Conservation (phyloP, 768 basidiomycete species). For the Podaxis rugospora region DNA sequence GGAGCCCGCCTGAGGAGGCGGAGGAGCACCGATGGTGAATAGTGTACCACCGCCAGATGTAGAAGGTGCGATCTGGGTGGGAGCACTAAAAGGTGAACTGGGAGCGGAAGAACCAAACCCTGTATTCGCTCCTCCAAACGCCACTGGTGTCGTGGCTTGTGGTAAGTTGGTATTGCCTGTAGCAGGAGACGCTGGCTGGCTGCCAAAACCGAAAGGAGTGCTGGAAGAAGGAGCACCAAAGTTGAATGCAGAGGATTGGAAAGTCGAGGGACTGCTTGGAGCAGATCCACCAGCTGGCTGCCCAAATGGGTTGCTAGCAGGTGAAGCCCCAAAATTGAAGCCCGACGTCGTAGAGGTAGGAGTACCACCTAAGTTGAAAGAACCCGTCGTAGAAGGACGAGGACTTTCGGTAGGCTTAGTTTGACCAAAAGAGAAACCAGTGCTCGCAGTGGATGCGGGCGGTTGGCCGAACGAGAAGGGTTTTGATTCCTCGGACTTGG, state of each 20-base stretch:
- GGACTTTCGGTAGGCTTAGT: constrained; percentile 29
- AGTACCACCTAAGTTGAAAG: constrained; percentile 45
- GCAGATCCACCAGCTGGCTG: constrained; percentile 39
- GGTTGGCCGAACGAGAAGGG: constrained; percentile 44
- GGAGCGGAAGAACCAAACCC: constrained; percentile 35
- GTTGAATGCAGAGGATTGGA: constrained; percentile 42
- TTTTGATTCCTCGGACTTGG: constrained; percentile 41
- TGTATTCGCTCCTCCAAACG: constrained; percentile 33
- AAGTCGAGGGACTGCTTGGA: constrained; percentile 57
- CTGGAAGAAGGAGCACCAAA: constrained; percentile 38
- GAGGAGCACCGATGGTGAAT: constrained; percentile 61
- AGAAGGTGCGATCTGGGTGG: constrained; percentile 29
- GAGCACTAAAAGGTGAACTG: constrained; percentile 42
- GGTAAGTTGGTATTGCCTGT: constrained; percentile 34
- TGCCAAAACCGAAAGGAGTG: constrained; percentile 47
- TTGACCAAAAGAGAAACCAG: constrained; percentile 43
- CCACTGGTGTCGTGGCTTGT: constrained; percentile 29
- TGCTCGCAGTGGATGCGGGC: constrained; percentile 16
- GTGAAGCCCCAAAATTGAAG: constrained; percentile 36
- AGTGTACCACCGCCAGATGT: constrained; percentile 36
- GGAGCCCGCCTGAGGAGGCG: constrained; percentile 29
- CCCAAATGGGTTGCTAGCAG: constrained; percentile 36
- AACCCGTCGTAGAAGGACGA: constrained; percentile 33
- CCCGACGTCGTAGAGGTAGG: constrained; percentile 35
- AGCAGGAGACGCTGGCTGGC: constrained; percentile 59